Percentiles rank a stretch among this genome's conserved stretches.
Conservation (phyloP, 129 eudicot species). For the Ambrosia artemisiifolia region DNA sequence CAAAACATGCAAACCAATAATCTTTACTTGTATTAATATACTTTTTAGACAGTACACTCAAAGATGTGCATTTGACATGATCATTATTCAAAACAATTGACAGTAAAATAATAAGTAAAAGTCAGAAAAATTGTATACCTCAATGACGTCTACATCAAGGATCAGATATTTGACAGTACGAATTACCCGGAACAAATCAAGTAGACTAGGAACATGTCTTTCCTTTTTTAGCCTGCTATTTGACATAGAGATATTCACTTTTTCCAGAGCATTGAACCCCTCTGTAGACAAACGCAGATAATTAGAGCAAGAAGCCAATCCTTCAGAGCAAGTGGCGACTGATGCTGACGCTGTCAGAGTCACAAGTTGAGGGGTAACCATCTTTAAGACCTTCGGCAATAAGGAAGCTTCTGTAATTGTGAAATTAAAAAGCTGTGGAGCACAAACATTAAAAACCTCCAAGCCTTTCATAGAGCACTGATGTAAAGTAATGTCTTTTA, state of each 20-base stretch:
- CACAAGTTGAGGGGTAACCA: constrained; percentile 21
- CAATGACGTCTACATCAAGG: constrained; percentile 11
- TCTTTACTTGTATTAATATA: too few species aligned
- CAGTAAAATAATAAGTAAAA: not conserved
- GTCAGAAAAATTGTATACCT: not conserved
- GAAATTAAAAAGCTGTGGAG: constrained; percentile 1
- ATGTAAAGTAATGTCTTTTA: constrained; percentile 9
- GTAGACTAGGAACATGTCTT: not conserved
- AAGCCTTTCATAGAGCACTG: not conserved
- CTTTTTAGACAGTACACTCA: too few species aligned
- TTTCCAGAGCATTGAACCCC: not conserved
- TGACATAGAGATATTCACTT: constrained; percentile 12
- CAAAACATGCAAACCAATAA: too few species aligned
- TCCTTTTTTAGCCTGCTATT: not conserved
- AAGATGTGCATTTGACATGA: too few species aligned
- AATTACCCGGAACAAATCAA: not conserved
- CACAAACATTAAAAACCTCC: not conserved
- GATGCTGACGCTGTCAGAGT: constrained; percentile 1
- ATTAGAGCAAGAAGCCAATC: not conserved
- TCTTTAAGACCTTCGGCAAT: not conserved
- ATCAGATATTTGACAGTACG: not conserved
- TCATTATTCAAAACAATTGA: not conserved
- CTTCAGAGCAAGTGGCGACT: not conserved
- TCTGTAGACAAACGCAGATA: not conserved
- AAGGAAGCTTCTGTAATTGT: not conserved